phyloP scores from a whole-genome alignment of 1,284 basidiomycete species.

The Ustilago esculenta region DNA sequence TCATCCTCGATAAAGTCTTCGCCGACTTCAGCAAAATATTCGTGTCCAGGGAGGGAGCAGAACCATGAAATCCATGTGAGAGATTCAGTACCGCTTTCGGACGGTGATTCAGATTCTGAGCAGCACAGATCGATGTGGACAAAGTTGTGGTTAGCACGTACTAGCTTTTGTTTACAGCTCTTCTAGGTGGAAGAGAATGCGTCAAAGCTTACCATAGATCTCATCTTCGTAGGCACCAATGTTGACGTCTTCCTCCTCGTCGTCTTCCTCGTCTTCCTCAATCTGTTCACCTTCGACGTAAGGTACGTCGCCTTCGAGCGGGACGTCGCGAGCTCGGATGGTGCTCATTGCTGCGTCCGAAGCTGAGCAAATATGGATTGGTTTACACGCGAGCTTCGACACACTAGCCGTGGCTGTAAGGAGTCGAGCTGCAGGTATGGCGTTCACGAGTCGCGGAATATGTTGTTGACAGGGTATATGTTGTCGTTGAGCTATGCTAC shows the following conservation, averaged over 20 bases:
- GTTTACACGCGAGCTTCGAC: too few relatives aligned
- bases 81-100: slow-evolving; percentile 63
- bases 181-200: too few relatives aligned
- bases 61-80: slow-evolving; percentile 99
- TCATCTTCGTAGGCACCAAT: slow-evolving; percentile 46
- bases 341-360: slow-evolving; percentile 8
- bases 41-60: slow-evolving; percentile 96
- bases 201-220: slow-evolving; percentile 43
- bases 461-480: too few relatives aligned
- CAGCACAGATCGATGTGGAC: too few relatives aligned
- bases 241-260: slow-evolving; percentile 47
- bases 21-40: slow-evolving; percentile 87
- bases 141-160: too few relatives aligned
- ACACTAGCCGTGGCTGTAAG: too few relatives aligned
- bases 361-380: too few relatives aligned
- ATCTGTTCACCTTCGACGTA: slow-evolving; percentile 36
- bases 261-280: slow-evolving; percentile 50
- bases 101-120: slow-evolving; percentile 55
- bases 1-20: slow-evolving; percentile 99
- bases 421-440: too few relatives aligned
- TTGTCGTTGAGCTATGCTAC: too few relatives aligned
- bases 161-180: too few relatives aligned
- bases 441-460: too few relatives aligned
- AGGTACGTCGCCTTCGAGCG: slow-evolving; percentile 16
- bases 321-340: slow-evolving; percentile 16